Evolutionary conservation across 2,329 filamentous ascomycete species (phyloP).

Genomic region (Sarocladium strictum): DNA sequence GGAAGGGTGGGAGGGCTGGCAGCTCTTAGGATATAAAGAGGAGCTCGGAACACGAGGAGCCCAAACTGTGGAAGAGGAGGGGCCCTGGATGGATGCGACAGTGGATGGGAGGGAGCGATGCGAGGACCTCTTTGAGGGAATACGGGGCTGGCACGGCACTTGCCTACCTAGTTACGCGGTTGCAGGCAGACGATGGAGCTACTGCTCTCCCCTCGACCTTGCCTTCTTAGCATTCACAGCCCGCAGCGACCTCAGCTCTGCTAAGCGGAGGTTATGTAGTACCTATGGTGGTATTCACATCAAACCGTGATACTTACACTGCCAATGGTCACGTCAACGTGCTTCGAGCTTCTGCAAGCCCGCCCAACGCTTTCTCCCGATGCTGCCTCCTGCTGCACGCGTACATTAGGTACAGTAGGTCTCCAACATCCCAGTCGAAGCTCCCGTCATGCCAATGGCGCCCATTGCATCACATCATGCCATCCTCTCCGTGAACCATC

Average conservation of each 20-base stretch:
- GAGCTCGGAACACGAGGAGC: neutral
- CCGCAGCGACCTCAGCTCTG: too few relatives aligned
- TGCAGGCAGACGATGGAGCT: neutral
- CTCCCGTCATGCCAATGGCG: neutral
- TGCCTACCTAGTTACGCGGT: slow-evolving; percentile 5
- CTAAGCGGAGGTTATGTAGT: too few relatives aligned
- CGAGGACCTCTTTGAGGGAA: too few relatives aligned
- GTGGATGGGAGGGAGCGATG: neutral
- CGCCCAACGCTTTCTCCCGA: neutral
- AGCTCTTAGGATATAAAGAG: neutral
- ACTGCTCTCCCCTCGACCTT: too few relatives aligned
- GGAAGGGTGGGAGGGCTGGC: neutral
- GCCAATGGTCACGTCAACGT: slow-evolving; percentile 2
- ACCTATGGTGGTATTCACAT: too few relatives aligned
- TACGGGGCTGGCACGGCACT: neutral
- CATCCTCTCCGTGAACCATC: neutral
- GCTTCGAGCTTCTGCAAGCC: slow-evolving; percentile 1
- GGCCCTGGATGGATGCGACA: neutral
- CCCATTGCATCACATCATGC: neutral
- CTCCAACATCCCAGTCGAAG: neutral
- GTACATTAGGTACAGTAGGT: too few relatives aligned
- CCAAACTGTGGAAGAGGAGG: neutral
- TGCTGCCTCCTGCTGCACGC: neutral
- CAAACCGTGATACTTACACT: neutral
- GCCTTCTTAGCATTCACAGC: too few relatives aligned